Percentiles rank a stretch among this genome's conserved stretches.
Conservation (phyloP, 2,329 filamentous ascomycete genomes). For the Pseudocercospora pini-densiflorae region DNA sequence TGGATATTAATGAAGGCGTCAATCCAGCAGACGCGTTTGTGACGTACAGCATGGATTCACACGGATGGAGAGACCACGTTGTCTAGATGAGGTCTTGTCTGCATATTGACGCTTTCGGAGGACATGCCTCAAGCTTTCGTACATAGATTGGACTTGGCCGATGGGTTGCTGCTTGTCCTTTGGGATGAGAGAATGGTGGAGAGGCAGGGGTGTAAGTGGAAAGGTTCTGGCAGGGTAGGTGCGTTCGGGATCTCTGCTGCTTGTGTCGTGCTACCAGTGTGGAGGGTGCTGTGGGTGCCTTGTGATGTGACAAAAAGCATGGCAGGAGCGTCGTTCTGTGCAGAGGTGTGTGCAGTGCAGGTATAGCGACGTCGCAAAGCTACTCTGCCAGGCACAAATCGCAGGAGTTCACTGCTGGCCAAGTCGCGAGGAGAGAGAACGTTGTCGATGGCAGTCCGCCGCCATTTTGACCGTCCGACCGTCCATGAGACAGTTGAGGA, state of each 20-base stretch:
- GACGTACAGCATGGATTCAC: slow-evolving; percentile 1
- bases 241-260: background rate
- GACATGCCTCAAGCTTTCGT: slow-evolving; percentile 5
- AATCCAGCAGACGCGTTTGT: background rate
- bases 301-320: background rate
- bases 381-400: too few relatives aligned
- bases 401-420: too few relatives aligned
- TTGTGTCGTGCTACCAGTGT: slow-evolving; percentile 4
- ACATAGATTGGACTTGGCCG: slow-evolving; percentile 5
- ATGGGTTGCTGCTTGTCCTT: background rate
- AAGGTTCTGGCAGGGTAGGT: background rate
- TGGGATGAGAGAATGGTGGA: background rate
- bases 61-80: slow-evolving; percentile 9
- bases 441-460: too few relatives aligned
- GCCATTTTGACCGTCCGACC: background rate
- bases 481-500: background rate
- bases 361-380: too few relatives aligned
- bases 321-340: background rate
- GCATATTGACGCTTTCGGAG: background rate
- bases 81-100: slow-evolving; percentile 1
- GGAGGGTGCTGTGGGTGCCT: background rate
- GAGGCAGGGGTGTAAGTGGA: background rate
- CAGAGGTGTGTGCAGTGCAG: background rate
- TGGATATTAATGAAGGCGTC: background rate
- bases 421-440: too few relatives aligned